Evolutionary conservation across 1,284 basidiomycete genomes (phyloP).

Genomic region (Ceratobasidium sp.): DNA sequence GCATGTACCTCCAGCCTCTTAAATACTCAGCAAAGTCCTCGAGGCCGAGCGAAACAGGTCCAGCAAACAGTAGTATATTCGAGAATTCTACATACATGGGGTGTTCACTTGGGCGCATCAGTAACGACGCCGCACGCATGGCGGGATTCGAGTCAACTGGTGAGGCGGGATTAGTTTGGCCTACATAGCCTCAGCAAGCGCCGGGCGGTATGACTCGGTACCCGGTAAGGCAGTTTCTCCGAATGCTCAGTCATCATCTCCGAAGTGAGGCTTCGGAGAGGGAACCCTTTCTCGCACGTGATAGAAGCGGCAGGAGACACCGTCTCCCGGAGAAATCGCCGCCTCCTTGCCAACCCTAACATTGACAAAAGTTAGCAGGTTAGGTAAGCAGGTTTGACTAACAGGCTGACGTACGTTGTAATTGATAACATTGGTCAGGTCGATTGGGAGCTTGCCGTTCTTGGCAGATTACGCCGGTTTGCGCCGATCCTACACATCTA

Average conservation of each 20-base stretch:
- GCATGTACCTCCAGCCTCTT: background rate
- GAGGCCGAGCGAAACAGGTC: background rate
- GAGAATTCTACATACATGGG: slow-evolving; percentile 16
- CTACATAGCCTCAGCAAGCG: too few relatives aligned
- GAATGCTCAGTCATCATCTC: too few relatives aligned
- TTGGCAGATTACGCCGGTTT: too few relatives aligned
- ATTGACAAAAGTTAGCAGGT: too few relatives aligned
- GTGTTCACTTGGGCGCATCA: background rate
- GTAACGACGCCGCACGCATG: background rate
- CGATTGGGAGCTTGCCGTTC: too few relatives aligned
- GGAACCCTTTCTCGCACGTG: background rate
- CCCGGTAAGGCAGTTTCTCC: too few relatives aligned
- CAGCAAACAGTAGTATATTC: slow-evolving; percentile 6
- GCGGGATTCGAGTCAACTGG: background rate
- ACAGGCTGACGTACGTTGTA: too few relatives aligned
- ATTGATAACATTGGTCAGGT: too few relatives aligned
- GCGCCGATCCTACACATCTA: too few relatives aligned
- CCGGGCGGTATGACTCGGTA: too few relatives aligned
- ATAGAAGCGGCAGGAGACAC: background rate
- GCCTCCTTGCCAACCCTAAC: background rate
- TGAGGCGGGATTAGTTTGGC: slow-evolving; percentile 50
- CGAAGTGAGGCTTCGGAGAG: too few relatives aligned
- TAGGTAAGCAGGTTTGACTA: too few relatives aligned
- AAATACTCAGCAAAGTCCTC: slow-evolving; percentile 1
- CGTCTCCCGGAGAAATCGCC: background rate